phyloP scores from a whole-genome alignment of 1,284 basidiomycete genomes.

The Leccinum variabile region DNA sequence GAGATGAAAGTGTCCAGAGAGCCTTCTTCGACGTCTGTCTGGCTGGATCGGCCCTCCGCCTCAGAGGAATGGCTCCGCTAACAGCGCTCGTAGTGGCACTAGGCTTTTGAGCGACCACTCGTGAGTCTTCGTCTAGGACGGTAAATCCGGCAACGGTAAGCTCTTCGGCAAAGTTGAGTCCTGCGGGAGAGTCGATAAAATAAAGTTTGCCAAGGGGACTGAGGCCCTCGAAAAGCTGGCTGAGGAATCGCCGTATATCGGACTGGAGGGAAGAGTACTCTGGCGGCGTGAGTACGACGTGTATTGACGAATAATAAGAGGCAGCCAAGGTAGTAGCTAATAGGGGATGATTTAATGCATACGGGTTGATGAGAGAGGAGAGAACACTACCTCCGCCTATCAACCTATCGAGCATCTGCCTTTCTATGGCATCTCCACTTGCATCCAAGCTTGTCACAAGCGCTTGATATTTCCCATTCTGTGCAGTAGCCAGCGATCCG shows the following conservation, averaged over 20 bases:
- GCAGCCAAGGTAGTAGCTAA: slow-evolving; percentile 59
- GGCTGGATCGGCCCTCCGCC: slow-evolving; percentile 53
- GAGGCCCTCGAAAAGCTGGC: slow-evolving; percentile 58
- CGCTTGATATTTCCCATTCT: slow-evolving; percentile 72
- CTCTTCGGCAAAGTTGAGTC: slow-evolving; percentile 50
- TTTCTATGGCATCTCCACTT: slow-evolving; percentile 53
- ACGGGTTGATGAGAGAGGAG: slow-evolving; percentile 9
- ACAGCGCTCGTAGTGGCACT: slow-evolving; percentile 40
- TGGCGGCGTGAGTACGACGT: slow-evolving; percentile 56
- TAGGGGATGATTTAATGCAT: slow-evolving; percentile 16
- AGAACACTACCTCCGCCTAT: slow-evolving; percentile 63
- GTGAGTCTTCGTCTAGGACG: slow-evolving; percentile 46
- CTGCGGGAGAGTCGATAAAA: slow-evolving; percentile 52
- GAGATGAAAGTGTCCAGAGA: slow-evolving; percentile 71
- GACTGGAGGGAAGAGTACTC: slow-evolving; percentile 62
- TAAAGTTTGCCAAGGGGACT: slow-evolving; percentile 67
- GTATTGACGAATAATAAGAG: slow-evolving; percentile 60
- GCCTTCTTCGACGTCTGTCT: slow-evolving; percentile 71
- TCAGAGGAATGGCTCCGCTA: slow-evolving; percentile 46
- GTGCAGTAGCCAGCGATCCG: slow-evolving; percentile 71
- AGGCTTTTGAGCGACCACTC: slow-evolving; percentile 68
- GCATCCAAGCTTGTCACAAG: slow-evolving; percentile 58
- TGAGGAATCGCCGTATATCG: slow-evolving; percentile 53
- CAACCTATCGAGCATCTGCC: slow-evolving; percentile 73
- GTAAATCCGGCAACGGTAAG: slow-evolving; percentile 64